These are phyloP conservation scores for Penicillium bovifimosum DNA, from an alignment of 495 filamentous ascomycete genomes.

Conservation along the genomic window DNA sequence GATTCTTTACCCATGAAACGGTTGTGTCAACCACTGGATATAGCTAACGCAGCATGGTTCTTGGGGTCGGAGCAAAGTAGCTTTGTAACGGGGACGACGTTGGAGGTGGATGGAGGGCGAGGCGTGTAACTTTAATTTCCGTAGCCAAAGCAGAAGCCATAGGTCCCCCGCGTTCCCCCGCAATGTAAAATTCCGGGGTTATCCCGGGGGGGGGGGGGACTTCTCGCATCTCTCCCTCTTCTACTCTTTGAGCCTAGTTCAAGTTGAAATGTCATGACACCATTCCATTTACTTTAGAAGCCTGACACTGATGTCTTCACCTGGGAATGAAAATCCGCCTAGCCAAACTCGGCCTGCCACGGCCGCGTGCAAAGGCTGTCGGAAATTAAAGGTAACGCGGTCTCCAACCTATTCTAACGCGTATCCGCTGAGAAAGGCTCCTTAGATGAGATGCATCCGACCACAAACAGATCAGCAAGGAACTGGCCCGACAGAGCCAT, in stretches of 20 bases:
- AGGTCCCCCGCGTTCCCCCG: not conserved
- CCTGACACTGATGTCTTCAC: not conserved
- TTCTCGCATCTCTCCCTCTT: not conserved
- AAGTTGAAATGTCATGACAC: too few species aligned
- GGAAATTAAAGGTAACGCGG: constrained; percentile 11
- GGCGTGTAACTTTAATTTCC: not conserved
- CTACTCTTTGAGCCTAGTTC: not conserved
- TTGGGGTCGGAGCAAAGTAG: constrained; percentile 5
- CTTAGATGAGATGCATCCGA: constrained; percentile 25
- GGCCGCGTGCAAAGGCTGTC: constrained; percentile 13
- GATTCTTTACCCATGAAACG: constrained; percentile 11
- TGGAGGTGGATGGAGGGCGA: constrained; percentile 15
- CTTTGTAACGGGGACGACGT: constrained; percentile 11
- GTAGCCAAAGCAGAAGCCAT: not conserved
- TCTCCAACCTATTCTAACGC: too few species aligned
- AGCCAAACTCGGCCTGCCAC: not conserved
- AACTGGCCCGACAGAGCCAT: constrained; percentile 2
- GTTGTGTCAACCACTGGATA: constrained; percentile 7
- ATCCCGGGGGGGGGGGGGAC: too few species aligned
- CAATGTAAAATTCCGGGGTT: not conserved
- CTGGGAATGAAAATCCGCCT: not conserved
- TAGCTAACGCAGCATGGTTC: constrained; percentile 13
- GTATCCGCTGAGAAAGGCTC: not conserved
- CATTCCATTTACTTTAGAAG: not conserved
- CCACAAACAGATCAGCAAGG: not conserved